Evolutionary conservation across 108 stramenopile genomes (phyloP).

Genomic region (Cylindrotheca fusiformis): DNA sequence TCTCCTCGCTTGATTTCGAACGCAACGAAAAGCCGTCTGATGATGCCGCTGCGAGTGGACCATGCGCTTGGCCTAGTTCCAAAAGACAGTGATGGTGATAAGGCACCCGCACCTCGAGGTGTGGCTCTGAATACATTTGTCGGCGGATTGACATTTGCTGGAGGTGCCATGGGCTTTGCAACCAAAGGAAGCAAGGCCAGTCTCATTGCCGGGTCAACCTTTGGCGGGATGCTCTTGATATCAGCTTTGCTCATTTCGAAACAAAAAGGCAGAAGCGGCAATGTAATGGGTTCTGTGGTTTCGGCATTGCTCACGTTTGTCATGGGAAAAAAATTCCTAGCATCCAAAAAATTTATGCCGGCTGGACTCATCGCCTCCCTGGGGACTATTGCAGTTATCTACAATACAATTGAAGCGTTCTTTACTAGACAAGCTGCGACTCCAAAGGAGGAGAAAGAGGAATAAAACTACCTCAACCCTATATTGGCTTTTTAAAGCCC

Average conservation of each 20-base stretch:
- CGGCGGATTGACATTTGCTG: conserved; percentile 8
- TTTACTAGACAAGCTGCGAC: no score
- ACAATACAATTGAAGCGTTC: conserved; percentile 10
- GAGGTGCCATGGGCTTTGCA: conserved; percentile 8
- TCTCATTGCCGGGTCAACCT: conserved; percentile 15
- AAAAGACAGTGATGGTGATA: background rate
- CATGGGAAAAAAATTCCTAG: conserved; percentile 23
- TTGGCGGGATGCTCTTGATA: conserved; percentile 7
- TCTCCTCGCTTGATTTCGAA: background rate
- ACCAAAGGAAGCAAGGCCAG: conserved; percentile 24
- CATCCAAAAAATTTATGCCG: conserved; percentile 15
- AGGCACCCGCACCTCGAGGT: conserved; percentile 9
- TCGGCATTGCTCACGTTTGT: conserved; percentile 10
- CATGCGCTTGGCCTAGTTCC: background rate
- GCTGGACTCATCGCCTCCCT: conserved; percentile 8
- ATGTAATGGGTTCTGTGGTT: conserved; percentile 9
- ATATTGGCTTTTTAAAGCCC: no score
- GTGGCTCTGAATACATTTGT: conserved; percentile 17
- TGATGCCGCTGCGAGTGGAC: conserved; percentile 13
- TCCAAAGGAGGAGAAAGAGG: no score
- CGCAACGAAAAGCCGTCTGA: conserved; percentile 15
- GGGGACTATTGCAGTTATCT: conserved; percentile 1
- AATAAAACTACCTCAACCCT: no score
- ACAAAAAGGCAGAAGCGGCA: conserved; percentile 1
- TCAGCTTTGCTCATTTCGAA: conserved; percentile 9